A percentile compares a stretch with the other conserved stretches of the same genome.
Evolutionary conservation across 805 yeast species (phyloP).

Genomic region (Spathaspora sp.): DNA sequence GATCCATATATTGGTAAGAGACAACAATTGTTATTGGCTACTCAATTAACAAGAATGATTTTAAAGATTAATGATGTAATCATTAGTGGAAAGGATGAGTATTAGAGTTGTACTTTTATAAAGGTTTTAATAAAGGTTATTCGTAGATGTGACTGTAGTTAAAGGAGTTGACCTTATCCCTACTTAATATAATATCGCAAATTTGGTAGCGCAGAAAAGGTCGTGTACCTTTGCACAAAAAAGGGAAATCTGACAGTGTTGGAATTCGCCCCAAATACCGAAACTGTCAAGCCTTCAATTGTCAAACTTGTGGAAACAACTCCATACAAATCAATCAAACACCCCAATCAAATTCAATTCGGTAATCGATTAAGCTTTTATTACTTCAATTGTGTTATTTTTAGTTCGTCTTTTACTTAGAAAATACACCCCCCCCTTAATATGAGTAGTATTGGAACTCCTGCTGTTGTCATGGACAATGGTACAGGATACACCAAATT

Average conservation of each 20-base stretch:
- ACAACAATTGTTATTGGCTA: constrained; percentile 91
- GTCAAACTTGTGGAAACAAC: neutral
- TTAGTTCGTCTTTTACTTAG: neutral
- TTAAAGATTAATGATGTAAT: constrained; percentile 95
- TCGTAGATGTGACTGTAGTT: too few relatives aligned
- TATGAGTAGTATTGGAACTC: constrained; percentile 69
- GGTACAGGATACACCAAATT: constrained; percentile 98
- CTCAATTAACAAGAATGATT: constrained; percentile 97
- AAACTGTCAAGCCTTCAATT: too few relatives aligned
- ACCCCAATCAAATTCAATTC: neutral
- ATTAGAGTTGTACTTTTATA: constrained; percentile 23
- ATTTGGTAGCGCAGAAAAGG: neutral
- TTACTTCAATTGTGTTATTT: neutral
- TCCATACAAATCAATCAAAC: too few relatives aligned
- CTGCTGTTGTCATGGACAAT: constrained; percentile 97
- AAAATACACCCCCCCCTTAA: neutral
- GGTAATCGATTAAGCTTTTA: neutral
- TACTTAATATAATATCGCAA: too few relatives aligned
- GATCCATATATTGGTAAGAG: constrained; percentile 97
- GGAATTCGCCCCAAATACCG: neutral
- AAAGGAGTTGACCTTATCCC: too few relatives aligned
- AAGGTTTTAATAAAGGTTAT: neutral
- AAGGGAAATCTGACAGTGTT: neutral
- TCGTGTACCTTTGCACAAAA: neutral
- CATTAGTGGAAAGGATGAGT: constrained; percentile 79